Conservation (phyloP, 257 asterid species). For the Knoxia roxburghii region DNA sequence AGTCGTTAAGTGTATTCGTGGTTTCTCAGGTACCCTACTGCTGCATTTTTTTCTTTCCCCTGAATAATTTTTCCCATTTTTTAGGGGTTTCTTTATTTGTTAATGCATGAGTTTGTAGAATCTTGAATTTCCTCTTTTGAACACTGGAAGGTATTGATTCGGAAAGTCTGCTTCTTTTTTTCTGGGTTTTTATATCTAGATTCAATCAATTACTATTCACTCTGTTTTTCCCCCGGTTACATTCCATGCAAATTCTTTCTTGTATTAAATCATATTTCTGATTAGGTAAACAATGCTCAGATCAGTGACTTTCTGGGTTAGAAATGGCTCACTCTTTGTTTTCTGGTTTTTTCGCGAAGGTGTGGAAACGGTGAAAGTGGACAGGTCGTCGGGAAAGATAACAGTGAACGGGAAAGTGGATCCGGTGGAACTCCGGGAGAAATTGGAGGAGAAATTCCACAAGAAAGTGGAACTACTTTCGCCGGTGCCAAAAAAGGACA, state of each 20-base stretch:
- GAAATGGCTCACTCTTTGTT: too few relatives aligned
- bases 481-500: constrained; percentile 42
- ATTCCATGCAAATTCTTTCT: too few relatives aligned
- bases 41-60: background rate
- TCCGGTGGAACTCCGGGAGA: constrained; percentile 55
- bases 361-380: constrained; percentile 37
- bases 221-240: too few relatives aligned
- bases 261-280: too few relatives aligned
- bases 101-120: background rate
- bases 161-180: too few relatives aligned
- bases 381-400: constrained; percentile 43
- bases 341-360: constrained; percentile 18
- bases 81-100: background rate
- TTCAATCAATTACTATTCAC: too few relatives aligned
- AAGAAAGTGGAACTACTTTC: constrained; percentile 52
- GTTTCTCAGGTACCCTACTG: constrained; percentile 40
- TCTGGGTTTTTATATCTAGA: too few relatives aligned
- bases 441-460: constrained; percentile 50
- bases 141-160: background rate
- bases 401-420: constrained; percentile 60
- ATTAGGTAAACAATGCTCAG: too few relatives aligned
- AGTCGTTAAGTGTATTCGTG: constrained; percentile 40
- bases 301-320: background rate
- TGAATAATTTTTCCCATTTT: background rate
- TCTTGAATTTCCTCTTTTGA: background rate